phyloP scores from a whole-genome alignment of 2,329 filamentous ascomycete genomes.

The Fusarium albidum region DNA sequence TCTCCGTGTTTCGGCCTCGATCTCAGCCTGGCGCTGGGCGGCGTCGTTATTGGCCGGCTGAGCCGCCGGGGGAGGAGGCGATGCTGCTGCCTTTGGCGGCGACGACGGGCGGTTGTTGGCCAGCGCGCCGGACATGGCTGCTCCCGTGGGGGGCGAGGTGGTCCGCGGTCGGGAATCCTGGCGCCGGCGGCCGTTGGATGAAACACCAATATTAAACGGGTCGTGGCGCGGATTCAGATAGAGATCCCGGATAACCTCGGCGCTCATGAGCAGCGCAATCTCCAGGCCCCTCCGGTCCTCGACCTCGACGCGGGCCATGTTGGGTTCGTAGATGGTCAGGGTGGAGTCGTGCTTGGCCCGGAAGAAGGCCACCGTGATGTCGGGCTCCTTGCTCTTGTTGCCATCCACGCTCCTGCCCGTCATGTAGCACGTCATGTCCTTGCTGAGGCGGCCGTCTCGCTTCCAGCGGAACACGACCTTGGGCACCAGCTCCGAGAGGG shows the following conservation, averaged over 20 bases:
- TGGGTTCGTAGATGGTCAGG: slow-evolving; percentile 91
- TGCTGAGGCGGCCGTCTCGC: slow-evolving; percentile 83
- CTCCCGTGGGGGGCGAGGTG: slow-evolving; percentile 34
- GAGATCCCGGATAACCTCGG: slow-evolving; percentile 71
- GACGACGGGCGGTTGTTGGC: slow-evolving; percentile 39
- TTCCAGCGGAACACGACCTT: slow-evolving; percentile 89
- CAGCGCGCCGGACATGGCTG: slow-evolving; percentile 51
- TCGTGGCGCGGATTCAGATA: slow-evolving; percentile 73
- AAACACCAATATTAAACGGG: slow-evolving; percentile 75
- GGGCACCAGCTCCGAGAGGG: slow-evolving; percentile 64
- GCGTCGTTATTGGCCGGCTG: slow-evolving; percentile 30
- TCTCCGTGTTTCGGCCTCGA: slow-evolving; percentile 81
- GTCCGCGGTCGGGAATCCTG: slow-evolving; percentile 50
- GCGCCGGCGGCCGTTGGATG: slow-evolving; percentile 42
- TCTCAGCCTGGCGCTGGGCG: slow-evolving; percentile 48
- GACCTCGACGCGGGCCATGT: slow-evolving; percentile 87
- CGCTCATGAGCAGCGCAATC: slow-evolving; percentile 73
- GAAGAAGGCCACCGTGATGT: slow-evolving; percentile 94
- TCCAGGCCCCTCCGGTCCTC: slow-evolving; percentile 95
- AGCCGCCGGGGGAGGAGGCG: slow-evolving; percentile 18
- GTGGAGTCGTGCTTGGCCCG: slow-evolving; percentile 70
- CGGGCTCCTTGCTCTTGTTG: slow-evolving; percentile 90
- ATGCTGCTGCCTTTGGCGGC: slow-evolving; percentile 23
- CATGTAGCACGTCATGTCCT: slow-evolving; percentile 88
- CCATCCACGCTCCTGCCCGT: slow-evolving; percentile 78